Evolutionary conservation across 129 eudicot species (phyloP).

Genomic region (Logfia minima): DNA sequence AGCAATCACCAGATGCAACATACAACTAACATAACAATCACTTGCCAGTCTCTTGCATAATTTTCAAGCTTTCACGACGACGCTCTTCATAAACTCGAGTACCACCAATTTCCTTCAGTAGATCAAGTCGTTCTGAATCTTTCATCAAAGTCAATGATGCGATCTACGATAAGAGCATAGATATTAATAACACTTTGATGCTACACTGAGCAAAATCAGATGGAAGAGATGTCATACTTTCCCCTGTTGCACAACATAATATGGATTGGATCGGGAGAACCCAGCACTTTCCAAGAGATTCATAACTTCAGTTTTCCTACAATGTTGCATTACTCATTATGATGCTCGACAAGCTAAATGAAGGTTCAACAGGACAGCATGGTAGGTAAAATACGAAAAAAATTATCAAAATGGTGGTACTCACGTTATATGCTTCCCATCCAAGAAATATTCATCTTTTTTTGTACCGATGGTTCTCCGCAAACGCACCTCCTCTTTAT

Average conservation of each 20-base stretch:
- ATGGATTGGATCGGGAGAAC: conserved; percentile 98
- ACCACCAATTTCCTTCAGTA: conserved; percentile 97
- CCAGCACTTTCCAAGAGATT: conserved; percentile 99
- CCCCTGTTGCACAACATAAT: conserved; percentile 98
- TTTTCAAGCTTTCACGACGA: conserved; percentile 95
- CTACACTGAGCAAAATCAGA: conserved; percentile 15
- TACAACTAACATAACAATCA: conserved; percentile 23
- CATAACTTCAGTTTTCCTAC: conserved; percentile 97
- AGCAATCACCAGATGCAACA: conserved; percentile 21
- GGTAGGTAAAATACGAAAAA: background rate
- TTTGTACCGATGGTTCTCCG: conserved; percentile 90
- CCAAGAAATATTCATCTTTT: conserved; percentile 93
- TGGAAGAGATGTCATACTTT: conserved; percentile 48
- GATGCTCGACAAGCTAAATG: background rate
- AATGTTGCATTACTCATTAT: conserved; percentile 26
- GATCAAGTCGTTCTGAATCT: conserved; percentile 89
- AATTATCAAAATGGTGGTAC: conserved; percentile 24
- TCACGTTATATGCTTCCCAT: conserved; percentile 99
- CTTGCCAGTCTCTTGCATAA: conserved; percentile 99
- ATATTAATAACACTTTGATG: conserved; percentile 7
- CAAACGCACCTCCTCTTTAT: conserved; percentile 94
- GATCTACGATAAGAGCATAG: conserved; percentile 48
- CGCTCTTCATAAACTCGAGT: conserved; percentile 96
- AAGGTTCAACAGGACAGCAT: background rate
- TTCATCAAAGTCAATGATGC: conserved; percentile 93